phyloP scores from a whole-genome alignment of 2,329 filamentous ascomycete species.

The Botrytis tulipae region DNA sequence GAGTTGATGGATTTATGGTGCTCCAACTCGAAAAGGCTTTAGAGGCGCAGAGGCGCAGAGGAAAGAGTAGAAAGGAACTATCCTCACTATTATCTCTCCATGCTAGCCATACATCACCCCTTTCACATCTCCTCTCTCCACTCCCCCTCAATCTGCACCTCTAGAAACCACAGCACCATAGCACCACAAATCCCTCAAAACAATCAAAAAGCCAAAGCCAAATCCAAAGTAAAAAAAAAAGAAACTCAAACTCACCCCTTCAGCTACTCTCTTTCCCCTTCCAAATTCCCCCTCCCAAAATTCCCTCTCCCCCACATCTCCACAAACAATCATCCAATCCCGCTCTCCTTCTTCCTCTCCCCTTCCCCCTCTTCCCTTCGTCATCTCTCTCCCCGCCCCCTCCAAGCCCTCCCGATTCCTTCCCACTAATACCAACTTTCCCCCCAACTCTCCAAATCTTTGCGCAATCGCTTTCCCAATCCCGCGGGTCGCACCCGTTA shows the following conservation, averaged over 20 bases:
- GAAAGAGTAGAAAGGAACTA: not conserved
- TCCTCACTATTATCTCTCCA: not conserved
- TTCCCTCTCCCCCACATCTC: slow-evolving; percentile 34
- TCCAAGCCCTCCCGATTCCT: slow-evolving; percentile 59
- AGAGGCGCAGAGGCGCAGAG: not conserved
- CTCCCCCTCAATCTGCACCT: no score
- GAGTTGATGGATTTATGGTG: no score
- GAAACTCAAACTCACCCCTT: not conserved
- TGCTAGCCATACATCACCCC: not conserved
- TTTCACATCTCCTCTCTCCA: not conserved
- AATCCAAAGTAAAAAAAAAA: not conserved
- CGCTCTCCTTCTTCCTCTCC: not conserved
- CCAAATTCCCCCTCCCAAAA: slow-evolving; percentile 32
- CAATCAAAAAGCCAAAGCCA: not conserved
- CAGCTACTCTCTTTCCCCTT: not conserved
- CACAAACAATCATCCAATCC: slow-evolving; percentile 31
- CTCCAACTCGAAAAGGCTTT: not conserved
- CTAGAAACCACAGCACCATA: not conserved
- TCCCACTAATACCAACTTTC: slow-evolving; percentile 59
- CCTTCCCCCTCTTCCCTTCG: slow-evolving; percentile 53
- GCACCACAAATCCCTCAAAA: rapidly evolving
- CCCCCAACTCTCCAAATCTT: slow-evolving; percentile 63
- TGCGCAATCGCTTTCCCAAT: slow-evolving; percentile 68
- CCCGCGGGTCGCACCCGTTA: slow-evolving; percentile 69
- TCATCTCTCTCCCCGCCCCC: slow-evolving; percentile 49